phyloP scores from a whole-genome alignment of 2,329 filamentous ascomycete species.

The Nemania abortiva region DNA sequence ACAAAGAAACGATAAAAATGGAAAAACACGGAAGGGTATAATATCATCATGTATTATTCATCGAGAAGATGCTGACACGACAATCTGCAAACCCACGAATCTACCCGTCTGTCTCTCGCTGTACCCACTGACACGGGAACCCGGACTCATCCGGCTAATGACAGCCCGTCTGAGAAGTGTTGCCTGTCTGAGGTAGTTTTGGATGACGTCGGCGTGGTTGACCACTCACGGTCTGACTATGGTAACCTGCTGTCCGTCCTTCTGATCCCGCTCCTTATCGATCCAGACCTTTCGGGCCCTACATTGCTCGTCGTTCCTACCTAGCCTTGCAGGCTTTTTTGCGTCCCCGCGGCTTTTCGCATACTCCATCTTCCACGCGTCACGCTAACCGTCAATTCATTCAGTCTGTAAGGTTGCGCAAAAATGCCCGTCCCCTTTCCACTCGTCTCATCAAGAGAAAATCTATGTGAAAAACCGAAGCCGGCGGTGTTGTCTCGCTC shows the following conservation, averaged over 20 bases:
- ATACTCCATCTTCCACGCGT: constrained; percentile 3
- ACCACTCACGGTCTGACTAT: no score
- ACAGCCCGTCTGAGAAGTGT: not conserved
- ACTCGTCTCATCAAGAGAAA: constrained; percentile 26
- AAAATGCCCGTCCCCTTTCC: constrained; percentile 19
- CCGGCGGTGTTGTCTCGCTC: constrained; percentile 16
- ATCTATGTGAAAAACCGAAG: constrained; percentile 32
- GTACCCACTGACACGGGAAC: constrained; percentile 6
- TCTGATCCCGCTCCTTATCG: constrained; percentile 8
- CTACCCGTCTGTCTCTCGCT: not conserved
- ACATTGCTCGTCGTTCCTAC: constrained; percentile 9
- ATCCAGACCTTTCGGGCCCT: constrained; percentile 9
- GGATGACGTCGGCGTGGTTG: no score
- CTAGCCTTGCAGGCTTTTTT: constrained; percentile 11
- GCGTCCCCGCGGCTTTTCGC: not conserved
- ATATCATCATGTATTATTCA: constrained; percentile 28
- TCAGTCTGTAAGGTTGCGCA: constrained; percentile 35
- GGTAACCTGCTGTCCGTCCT: constrained; percentile 14
- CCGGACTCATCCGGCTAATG: not conserved
- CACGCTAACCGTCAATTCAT: constrained; percentile 31
- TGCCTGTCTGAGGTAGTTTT: not conserved
- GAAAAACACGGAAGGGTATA: not conserved
- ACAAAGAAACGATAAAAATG: not conserved
- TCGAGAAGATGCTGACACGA: constrained; percentile 4
- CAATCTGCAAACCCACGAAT: constrained; percentile 1